Conservation (phyloP, 2,329 filamentous ascomycete genomes). For the Thelonectria olida region DNA sequence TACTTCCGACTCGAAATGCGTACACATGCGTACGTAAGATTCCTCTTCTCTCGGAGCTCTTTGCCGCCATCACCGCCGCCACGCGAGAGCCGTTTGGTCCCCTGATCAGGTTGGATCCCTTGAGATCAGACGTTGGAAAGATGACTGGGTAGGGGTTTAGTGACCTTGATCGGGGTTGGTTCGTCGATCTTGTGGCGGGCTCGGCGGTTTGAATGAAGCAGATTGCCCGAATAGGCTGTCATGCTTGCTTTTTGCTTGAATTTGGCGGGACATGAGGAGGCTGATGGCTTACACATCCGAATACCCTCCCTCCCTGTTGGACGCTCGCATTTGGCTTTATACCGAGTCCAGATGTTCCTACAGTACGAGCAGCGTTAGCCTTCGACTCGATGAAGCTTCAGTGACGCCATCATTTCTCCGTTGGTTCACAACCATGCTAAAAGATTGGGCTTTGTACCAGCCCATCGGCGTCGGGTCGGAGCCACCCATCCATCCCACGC, state of each 20-base stretch:
- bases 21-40: neutral
- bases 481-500: slow-evolving; percentile 26
- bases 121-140: slow-evolving; percentile 22
- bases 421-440: slow-evolving; percentile 26
- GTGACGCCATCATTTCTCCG: slow-evolving; percentile 35
- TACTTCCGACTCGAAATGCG: neutral
- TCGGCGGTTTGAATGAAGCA: slow-evolving; percentile 26
- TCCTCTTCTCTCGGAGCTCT: neutral
- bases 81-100: slow-evolving; percentile 2
- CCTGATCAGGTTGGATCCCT: slow-evolving; percentile 18
- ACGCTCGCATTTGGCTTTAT: neutral
- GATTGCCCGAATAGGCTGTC: slow-evolving; percentile 30
- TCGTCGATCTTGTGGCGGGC: slow-evolving; percentile 30
- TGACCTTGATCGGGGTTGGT: slow-evolving; percentile 30
- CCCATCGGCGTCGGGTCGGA: neutral
- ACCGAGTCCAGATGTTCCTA: slow-evolving; percentile 5
- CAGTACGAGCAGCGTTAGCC: slow-evolving; percentile 15
- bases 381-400: slow-evolving; percentile 13
- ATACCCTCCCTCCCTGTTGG: neutral
- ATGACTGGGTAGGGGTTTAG: slow-evolving; percentile 26
- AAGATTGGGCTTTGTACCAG: slow-evolving; percentile 9
- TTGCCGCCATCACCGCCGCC: neutral
- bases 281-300: neutral
- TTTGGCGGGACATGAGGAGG: neutral
- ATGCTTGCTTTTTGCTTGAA: slow-evolving; percentile 1